Evolutionary conservation across 1,139 yeast species (phyloP).

Genomic region (Taphrina confusa): DNA sequence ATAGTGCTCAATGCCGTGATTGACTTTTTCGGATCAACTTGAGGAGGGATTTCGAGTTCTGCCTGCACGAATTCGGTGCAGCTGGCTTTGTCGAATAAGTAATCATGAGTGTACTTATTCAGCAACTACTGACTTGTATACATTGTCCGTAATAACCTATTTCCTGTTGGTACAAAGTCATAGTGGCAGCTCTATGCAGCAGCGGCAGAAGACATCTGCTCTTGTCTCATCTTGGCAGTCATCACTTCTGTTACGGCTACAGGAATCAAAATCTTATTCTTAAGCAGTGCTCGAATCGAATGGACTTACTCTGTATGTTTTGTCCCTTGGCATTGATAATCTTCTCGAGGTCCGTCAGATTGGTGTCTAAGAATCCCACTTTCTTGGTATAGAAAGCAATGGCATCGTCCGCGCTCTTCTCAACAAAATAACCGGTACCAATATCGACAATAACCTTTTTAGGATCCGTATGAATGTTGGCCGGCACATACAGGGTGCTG

Average conservation of each 20-base stretch:
- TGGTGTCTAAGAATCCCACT: slow-evolving; percentile 69
- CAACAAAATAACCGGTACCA: slow-evolving; percentile 94
- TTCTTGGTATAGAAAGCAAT: slow-evolving; percentile 71
- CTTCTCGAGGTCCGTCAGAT: slow-evolving; percentile 69
- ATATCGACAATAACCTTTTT: slow-evolving; percentile 83
- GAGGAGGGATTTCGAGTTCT: too few relatives aligned
- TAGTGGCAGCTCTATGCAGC: background rate
- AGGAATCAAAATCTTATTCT: background rate
- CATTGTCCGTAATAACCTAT: too few relatives aligned
- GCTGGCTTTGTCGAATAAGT: too few relatives aligned
- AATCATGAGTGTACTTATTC: too few relatives aligned
- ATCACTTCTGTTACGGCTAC: slow-evolving; percentile 29
- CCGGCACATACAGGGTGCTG: slow-evolving; percentile 85
- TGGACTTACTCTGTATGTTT: slow-evolving; percentile 30
- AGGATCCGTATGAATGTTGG: slow-evolving; percentile 57
- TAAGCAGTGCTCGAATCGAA: background rate
- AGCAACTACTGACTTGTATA: too few relatives aligned
- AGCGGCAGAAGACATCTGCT: slow-evolving; percentile 11
- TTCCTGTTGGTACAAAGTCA: too few relatives aligned
- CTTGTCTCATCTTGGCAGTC: slow-evolving; percentile 33
- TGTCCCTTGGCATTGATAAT: slow-evolving; percentile 52
- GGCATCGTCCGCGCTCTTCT: slow-evolving; percentile 70
- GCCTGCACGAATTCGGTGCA: too few relatives aligned
- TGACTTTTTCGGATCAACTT: too few relatives aligned
- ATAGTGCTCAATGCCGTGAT: too few relatives aligned